These are phyloP conservation scores for Apophysomyces elegans DNA, from an alignment of 371 early-diverging fungal species.

Conservation along the genomic window DNA sequence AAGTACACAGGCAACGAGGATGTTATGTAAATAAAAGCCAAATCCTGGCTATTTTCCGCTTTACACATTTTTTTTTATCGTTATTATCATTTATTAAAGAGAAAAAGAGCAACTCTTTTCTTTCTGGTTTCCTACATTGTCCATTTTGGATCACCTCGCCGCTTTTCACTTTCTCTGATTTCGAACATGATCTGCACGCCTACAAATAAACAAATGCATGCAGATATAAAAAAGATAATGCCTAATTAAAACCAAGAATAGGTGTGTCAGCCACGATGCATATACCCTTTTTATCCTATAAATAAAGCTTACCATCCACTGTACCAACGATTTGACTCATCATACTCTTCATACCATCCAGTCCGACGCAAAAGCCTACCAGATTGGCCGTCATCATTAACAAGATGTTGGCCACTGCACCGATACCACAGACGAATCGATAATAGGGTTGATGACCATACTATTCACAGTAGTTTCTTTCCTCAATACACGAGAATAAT, in stretches of 20 bases:
- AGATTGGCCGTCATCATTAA: conserved; percentile 88
- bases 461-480: conserved; percentile 17
- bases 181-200: conserved; percentile 84
- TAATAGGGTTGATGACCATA: conserved; percentile 61
- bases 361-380: conserved; percentile 86
- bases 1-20: conserved; percentile 50
- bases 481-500: not conserved
- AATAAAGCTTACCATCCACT: not conserved
- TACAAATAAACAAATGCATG: conserved; percentile 59
- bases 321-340: conserved; percentile 33
- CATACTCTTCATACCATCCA: conserved; percentile 73
- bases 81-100: conserved; percentile 1
- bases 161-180: conserved; percentile 67
- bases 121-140: conserved; percentile 25
- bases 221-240: conserved; percentile 47
- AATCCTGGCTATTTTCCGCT: not conserved
- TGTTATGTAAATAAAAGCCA: conserved; percentile 10
- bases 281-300: not conserved
- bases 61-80: not conserved
- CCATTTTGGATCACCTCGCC: conserved; percentile 46
- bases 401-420: conserved; percentile 78
- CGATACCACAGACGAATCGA: conserved; percentile 73
- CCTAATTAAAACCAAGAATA: conserved; percentile 24
- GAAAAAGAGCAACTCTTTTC: too few species aligned
- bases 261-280: not conserved